A percentile compares a stretch with the other conserved stretches of the same genome.
phyloP scores from a whole-genome alignment of 2,329 filamentous ascomycete genomes.

The Chlorencoelia australis region DNA sequence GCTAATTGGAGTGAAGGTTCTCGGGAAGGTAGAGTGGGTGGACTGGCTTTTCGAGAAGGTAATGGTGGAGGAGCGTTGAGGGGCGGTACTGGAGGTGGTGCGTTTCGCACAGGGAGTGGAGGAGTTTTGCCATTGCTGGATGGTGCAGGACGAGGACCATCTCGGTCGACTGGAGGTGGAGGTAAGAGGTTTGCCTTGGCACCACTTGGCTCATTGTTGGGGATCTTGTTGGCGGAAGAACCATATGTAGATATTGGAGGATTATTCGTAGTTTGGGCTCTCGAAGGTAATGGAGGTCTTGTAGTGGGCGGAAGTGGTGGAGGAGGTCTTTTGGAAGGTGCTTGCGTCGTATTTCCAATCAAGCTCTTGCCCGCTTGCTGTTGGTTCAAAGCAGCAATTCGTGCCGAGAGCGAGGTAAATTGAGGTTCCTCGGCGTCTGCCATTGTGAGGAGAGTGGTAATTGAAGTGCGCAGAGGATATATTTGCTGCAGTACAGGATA shows the following conservation, averaged over 20 bases:
- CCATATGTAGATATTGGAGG: conserved; percentile 25
- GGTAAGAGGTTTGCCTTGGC: conserved; percentile 18
- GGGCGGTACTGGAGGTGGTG: conserved; percentile 17
- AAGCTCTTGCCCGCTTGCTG: conserved; percentile 17
- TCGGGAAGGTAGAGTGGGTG: conserved; percentile 3
- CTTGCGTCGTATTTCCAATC: conserved; percentile 9
- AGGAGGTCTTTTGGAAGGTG: conserved; percentile 35
- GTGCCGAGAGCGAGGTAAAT: conserved; percentile 49
- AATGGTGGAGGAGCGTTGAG: conserved; percentile 36
- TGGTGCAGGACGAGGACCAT: conserved; percentile 11
- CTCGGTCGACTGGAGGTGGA: conserved; percentile 23
- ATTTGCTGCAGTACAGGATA: no score
- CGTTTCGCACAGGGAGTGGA: conserved; percentile 19
- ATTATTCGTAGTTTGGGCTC: conserved; percentile 30
- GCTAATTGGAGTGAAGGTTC: conserved; percentile 26
- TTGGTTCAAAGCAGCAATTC: conserved; percentile 52
- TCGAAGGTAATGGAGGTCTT: conserved; percentile 30
- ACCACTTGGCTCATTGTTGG: conserved; percentile 20
- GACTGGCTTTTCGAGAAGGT: conserved; percentile 39
- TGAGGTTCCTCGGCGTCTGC: conserved; percentile 51
- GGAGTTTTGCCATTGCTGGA: conserved; percentile 14
- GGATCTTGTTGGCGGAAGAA: conserved; percentile 17
- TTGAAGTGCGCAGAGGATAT: no score
- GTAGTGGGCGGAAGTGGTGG: conserved; percentile 37
- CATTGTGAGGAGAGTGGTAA: conserved; percentile 32